These are phyloP conservation scores for Oenanthe javanica DNA, from an alignment of 140 eudicot genomes.

Conservation along the genomic window DNA sequence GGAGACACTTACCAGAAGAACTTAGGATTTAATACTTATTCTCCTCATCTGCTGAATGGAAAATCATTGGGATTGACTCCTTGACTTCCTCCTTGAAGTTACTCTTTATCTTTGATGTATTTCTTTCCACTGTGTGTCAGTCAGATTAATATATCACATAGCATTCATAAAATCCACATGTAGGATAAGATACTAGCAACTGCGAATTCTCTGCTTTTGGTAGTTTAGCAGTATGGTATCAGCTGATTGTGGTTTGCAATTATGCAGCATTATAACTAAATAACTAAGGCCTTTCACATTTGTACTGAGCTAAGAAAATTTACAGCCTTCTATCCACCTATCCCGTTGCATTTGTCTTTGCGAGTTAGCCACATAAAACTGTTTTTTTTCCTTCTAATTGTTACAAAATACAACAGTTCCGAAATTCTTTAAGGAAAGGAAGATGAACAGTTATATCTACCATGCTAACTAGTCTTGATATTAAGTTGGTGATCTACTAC, in stretches of 20 bases:
- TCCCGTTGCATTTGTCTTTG: background rate
- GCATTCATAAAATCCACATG: background rate
- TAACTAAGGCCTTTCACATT: background rate
- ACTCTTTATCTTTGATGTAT: background rate
- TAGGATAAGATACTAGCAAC: background rate
- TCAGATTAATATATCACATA: background rate
- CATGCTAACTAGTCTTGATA: background rate
- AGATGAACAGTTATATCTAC: background rate
- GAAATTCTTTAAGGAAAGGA: background rate
- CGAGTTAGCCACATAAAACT: background rate
- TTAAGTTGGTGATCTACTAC: background rate
- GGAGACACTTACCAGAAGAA: background rate
- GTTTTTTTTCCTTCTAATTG: background rate
- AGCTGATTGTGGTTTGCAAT: background rate
- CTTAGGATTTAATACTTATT: background rate
- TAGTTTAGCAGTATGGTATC: background rate
- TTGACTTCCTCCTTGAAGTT: too few relatives aligned
- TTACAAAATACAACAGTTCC: background rate
- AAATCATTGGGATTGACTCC: too few relatives aligned
- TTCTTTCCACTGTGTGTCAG: background rate
- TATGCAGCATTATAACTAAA: background rate
- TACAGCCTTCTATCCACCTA: background rate
- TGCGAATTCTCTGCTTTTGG: background rate
- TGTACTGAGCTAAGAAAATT: background rate
- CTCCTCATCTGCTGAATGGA: background rate